Base-by-base conservation (phyloP, 306 rosid species). In the Casuarina glauca region DNA sequence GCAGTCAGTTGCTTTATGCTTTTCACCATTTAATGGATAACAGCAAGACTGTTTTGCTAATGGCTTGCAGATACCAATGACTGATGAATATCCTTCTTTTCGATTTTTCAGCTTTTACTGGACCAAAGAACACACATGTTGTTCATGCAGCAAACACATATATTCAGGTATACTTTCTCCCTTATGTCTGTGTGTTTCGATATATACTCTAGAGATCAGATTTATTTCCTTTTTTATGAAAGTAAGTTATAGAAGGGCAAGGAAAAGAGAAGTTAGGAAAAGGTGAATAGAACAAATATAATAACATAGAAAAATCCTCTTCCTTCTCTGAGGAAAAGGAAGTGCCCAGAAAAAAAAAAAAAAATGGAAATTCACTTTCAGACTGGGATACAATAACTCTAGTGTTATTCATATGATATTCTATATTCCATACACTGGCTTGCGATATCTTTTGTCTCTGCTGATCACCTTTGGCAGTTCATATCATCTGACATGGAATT, bases 101-200 rank as follows among this genome's bases (percentile, higher is more conserved):
- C 60, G 53, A 49, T 64, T 83, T 86, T 90, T 84, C 92, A 92
- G 98, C 97, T 85, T 90, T 94, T 80, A 84, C 86, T 42, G 97
- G 97, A 39, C 80, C 91, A 71, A 92, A 89, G 85, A 89, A 89
- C 70, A 72, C 48, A 52, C 84, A 92, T 36, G 8, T 92, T 78
- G 86, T 91, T 61, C 91, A 97, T 38, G 96, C 97, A 70, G 97
- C 97, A 73, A 90, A 88, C 86, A 86, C 88, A 38, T 94, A 92
- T 63, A 88, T 92, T 73, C 97, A 94, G 98, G 98, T 94, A 75
- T 72, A 77, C 70, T 82, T 75, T 71, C 72, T 71, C 60, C 19
- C 41, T 51, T 52, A 52, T 45, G 39, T 50, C 8, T 0, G 7
- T 60, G 12, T n/a, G 55, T 70, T 50, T n/a, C n/a, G 35, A 54